Conservation (phyloP, 1,284 basidiomycete genomes). For the Tilletia indica region DNA sequence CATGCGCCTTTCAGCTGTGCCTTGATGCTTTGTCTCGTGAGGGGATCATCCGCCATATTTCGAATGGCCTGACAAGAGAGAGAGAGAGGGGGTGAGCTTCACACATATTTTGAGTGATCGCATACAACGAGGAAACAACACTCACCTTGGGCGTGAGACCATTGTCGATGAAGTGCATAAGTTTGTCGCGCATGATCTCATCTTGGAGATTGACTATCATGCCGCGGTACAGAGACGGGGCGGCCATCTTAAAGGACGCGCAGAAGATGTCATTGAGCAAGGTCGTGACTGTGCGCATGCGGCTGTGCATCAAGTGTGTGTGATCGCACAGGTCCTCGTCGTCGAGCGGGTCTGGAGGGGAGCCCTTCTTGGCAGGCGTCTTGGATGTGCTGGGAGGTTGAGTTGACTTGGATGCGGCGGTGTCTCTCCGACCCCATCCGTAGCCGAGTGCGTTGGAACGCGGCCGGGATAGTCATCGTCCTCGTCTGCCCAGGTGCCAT, state of each 20-base stretch:
- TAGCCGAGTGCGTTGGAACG: not conserved
- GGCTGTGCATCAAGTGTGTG: not conserved
- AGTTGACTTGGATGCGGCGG: not conserved
- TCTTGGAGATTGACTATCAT: constrained; percentile 21
- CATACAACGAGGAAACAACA: too few relatives aligned
- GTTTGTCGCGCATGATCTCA: constrained; percentile 24
- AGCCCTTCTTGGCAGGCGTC: not conserved
- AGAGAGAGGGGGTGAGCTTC: too few relatives aligned
- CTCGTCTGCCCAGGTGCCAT: not conserved
- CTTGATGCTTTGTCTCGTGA: constrained; percentile 20
- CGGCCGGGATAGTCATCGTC: not conserved
- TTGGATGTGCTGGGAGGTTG: not conserved
- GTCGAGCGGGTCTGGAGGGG: constrained; percentile 4
- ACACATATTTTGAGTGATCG: not conserved
- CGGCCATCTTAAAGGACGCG: not conserved
- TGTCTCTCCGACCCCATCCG: not conserved
- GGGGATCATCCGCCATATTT: constrained; percentile 16
- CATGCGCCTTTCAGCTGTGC: constrained; percentile 25
- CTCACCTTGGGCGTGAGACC: constrained; percentile 20
- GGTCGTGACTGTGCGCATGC: constrained; percentile 2
- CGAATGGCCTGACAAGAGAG: constrained; percentile 9
- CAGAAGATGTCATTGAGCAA: not conserved
- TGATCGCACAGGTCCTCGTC: not conserved
- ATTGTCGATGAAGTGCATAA: constrained; percentile 28
- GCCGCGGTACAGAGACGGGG: not conserved